Conservation (phyloP, 2,329 filamentous ascomycete genomes). For the Alternaria longipes region DNA sequence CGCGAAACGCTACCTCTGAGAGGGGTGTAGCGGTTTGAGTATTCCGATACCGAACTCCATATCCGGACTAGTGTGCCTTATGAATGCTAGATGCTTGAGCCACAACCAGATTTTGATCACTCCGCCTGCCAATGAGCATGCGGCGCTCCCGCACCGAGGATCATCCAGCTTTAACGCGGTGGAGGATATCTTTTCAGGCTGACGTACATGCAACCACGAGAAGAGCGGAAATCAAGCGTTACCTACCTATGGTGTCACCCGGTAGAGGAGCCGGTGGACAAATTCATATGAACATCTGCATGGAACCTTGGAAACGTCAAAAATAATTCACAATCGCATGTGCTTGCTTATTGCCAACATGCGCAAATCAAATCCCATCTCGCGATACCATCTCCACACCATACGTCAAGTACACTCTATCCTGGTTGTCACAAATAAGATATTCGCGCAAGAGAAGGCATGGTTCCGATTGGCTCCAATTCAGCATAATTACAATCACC, state of each 20-base stretch:
- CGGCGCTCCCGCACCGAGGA: neutral
- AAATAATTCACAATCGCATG: neutral
- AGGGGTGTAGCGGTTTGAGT: neutral
- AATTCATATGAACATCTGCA: conserved; percentile 6
- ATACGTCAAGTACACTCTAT: conserved; percentile 3
- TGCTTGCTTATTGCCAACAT: conserved; percentile 6
- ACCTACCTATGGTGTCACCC: neutral
- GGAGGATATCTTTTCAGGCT: neutral
- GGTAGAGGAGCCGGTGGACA: neutral
- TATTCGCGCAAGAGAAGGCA: neutral
- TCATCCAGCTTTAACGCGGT: conserved; percentile 1
- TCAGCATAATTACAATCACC: neutral
- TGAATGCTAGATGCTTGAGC: neutral
- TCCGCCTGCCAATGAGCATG: conserved; percentile 4
- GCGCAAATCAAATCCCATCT: conserved; percentile 7
- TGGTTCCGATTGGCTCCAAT: conserved; percentile 1
- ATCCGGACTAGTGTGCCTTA: neutral
- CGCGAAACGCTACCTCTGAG: neutral
- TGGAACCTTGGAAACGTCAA: neutral
- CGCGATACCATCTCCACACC: neutral
- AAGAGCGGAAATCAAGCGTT: neutral
- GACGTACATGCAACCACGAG: neutral
- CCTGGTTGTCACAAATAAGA: neutral
- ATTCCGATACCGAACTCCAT: neutral
- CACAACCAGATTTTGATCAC: conserved; percentile 1